Conservation (phyloP, 805 yeast species). For the Torulaspora delbrueckii region DNA sequence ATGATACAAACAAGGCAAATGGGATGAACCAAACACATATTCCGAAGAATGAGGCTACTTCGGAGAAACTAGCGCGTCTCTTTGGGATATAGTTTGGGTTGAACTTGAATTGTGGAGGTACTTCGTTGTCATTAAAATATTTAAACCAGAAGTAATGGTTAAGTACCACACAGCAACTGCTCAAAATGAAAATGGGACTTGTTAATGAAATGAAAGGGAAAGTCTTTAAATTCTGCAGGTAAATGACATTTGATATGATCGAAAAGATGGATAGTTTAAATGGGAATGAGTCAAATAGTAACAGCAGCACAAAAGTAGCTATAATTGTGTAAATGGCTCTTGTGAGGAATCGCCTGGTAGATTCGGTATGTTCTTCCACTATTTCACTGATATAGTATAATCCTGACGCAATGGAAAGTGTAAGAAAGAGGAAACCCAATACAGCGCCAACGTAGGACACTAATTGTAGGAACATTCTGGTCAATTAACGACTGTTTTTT, state of each 20-base stretch:
- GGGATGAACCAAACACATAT: constrained; percentile 92
- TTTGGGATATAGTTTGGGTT: constrained; percentile 57
- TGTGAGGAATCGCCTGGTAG: constrained; percentile 66
- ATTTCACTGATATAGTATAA: constrained; percentile 85
- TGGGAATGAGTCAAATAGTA: constrained; percentile 77
- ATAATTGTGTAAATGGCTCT: constrained; percentile 62
- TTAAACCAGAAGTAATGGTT: constrained; percentile 91
- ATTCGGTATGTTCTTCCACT: constrained; percentile 88
- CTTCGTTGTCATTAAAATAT: constrained; percentile 60
- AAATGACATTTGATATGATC: constrained; percentile 63
- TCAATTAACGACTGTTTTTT: not conserved
- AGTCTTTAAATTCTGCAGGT: constrained; percentile 66
- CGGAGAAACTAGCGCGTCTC: constrained; percentile 73
- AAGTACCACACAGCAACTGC: constrained; percentile 65
- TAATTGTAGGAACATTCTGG: constrained; percentile 51
- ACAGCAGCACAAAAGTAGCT: constrained; percentile 48
- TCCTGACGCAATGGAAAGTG: constrained; percentile 80
- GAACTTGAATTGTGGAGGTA: constrained; percentile 64
- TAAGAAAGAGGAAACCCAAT: constrained; percentile 56
- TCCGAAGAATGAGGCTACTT: constrained; percentile 94
- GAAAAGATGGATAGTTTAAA: constrained; percentile 61
- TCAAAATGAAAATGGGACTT: constrained; percentile 62
- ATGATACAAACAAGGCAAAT: constrained; percentile 81
- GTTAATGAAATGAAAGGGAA: constrained; percentile 81
- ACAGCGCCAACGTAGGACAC: constrained; percentile 58